Base-by-base conservation (phyloP, 2,329 filamentous ascomycete genomes). In the Xenoacremonium recifei region DNA sequence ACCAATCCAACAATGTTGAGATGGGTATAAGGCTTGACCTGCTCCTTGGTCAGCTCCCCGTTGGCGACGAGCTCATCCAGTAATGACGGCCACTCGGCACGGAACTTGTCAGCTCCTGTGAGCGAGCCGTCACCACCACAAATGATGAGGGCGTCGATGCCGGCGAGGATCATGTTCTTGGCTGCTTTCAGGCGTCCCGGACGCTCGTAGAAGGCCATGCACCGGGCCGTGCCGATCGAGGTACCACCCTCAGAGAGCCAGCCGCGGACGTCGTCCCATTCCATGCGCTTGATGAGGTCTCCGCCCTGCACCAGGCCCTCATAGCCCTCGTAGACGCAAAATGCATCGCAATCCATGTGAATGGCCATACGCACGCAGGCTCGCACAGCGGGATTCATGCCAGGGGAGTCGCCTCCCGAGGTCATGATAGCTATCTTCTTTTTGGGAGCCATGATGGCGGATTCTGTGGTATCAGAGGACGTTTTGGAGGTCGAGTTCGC, bases 1-100 rank as follows among this genome's bases (percentile, higher is more conserved):
- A 99, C 93, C 38, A 97, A 75, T 35, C 93, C 93, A 40, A 97
- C 92, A 54, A 99, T 96, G 69, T 97, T 99, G 61, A 99, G 79
- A 55, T 95, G 83, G 59, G 79, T 78, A 75, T 89, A 95, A 2
- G 87, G 86, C 34, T 81, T 74, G 45, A 89, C 70, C 62, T 96
- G 85, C 42, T 85, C 79, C 32, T 72, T 59, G 6, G 80, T 84
- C 57, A 96, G 75, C 59, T 92, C 77, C 39, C 83, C 82, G 3
- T 70, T 87, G 37, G 79, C 63, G 25, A 97, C 86, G 48, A 99
- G 79, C 72, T 99, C 93, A 39, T 88, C 74, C 45, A 99, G 67
- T 50, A 99, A 76, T 32, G 86, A 82, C 3, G 91, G 89, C 93
- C 93, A 99, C 65, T 99, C 93, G 37, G 80, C 74, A 49, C 93